Conservation (phyloP, 345 rosid species). For the Microthlaspi erraticum region DNA sequence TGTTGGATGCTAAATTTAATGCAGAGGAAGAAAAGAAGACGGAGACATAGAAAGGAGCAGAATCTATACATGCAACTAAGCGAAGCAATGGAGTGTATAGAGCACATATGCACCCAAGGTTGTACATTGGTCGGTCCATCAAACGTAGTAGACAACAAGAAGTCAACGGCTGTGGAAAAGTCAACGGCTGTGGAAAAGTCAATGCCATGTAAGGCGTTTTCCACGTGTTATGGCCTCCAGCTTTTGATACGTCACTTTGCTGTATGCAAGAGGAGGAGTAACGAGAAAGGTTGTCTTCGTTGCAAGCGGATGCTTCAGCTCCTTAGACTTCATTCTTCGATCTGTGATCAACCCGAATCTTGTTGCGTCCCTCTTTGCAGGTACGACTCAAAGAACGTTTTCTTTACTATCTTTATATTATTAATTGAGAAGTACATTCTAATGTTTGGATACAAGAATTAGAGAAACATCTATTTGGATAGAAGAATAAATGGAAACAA, state of each 20-base stretch:
- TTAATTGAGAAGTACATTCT: too few species aligned
- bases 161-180: not conserved
- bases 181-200: conserved; percentile 2
- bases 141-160: conserved; percentile 44
- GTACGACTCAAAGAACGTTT: not conserved
- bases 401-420: too few species aligned
- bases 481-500: too few species aligned
- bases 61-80: conserved; percentile 63
- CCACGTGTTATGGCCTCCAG: conserved; percentile 80
- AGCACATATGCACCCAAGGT: conserved; percentile 89
- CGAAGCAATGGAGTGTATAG: conserved; percentile 88
- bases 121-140: conserved; percentile 75
- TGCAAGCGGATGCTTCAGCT: conserved; percentile 94
- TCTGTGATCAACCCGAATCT: conserved; percentile 63
- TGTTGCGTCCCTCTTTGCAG: conserved; percentile 88
- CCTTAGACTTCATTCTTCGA: conserved; percentile 74
- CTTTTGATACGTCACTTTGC: conserved; percentile 75
- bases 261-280: conserved; percentile 58
- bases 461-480: too few species aligned
- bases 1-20: not conserved
- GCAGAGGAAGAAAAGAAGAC: conserved; percentile 77
- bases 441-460: too few species aligned
- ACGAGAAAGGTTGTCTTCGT: conserved; percentile 63
- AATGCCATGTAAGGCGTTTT: conserved; percentile 60
- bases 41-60: conserved; percentile 58